These are phyloP conservation scores for Fusarium xylarioides DNA, from an alignment of 2,329 filamentous ascomycete species.

Conservation along the genomic window DNA sequence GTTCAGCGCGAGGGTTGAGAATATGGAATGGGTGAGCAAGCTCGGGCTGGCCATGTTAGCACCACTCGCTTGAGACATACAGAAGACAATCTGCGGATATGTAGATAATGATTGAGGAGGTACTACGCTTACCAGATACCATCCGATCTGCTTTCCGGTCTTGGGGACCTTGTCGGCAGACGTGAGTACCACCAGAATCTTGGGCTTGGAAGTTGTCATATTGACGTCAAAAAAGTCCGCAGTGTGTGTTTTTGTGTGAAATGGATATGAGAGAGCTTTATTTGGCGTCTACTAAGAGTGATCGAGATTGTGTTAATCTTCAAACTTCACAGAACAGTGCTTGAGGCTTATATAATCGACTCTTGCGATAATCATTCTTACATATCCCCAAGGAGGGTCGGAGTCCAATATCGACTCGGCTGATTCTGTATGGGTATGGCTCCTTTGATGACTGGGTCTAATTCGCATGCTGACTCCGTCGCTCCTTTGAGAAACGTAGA, in stretches of 20 bases:
- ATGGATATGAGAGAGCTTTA: fast-evolving
- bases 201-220: neutral
- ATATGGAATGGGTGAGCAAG: neutral
- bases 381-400: neutral
- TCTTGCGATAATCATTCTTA: too few species aligned
- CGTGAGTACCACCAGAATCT: neutral
- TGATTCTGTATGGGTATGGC: too few species aligned
- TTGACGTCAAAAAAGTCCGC: fast-evolving
- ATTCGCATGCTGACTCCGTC: neutral
- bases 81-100: fast-evolving
- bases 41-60: neutral
- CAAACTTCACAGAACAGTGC: fast-evolving
- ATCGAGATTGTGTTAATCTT: neutral
- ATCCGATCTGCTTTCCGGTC: neutral
- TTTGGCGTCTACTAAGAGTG: neutral
- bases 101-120: fast-evolving
- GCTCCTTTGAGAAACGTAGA: neutral
- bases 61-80: fast-evolving
- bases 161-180: neutral
- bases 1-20: neutral
- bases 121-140: neutral
- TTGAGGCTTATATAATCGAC: neutral
- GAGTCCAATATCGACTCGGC: neutral
- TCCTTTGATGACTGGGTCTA: too few species aligned
- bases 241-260: too few species aligned